Evolutionary conservation across 2,329 filamentous ascomycete species (phyloP).

Genomic region (Colletotrichum navitas): DNA sequence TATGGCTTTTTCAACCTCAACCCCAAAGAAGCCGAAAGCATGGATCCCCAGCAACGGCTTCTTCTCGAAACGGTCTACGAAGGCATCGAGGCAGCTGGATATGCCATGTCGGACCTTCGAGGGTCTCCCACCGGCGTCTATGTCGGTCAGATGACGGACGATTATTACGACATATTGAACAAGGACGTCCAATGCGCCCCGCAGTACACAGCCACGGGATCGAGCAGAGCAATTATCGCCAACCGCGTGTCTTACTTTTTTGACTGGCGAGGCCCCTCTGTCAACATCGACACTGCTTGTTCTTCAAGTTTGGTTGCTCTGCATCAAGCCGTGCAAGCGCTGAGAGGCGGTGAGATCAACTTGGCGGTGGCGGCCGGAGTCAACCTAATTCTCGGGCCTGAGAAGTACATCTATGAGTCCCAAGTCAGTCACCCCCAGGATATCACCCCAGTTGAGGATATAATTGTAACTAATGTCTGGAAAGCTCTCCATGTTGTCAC

Average conservation of each 20-base stretch:
- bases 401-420: neutral
- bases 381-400: neutral
- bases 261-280: slow-evolving; percentile 45
- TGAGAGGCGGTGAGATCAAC: slow-evolving; percentile 41
- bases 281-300: slow-evolving; percentile 58
- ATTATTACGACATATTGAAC: slow-evolving; percentile 44
- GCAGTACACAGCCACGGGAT: slow-evolving; percentile 50
- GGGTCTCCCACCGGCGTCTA: slow-evolving; percentile 3
- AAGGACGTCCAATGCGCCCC: slow-evolving; percentile 46
- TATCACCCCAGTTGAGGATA: too few relatives aligned
- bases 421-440: neutral
- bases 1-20: slow-evolving; percentile 47
- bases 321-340: slow-evolving; percentile 54
- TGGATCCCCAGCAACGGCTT: slow-evolving; percentile 46
- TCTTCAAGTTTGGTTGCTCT: slow-evolving; percentile 58
- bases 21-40: slow-evolving; percentile 44
- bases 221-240: slow-evolving; percentile 50
- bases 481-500: slow-evolving; percentile 23
- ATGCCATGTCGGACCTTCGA: slow-evolving; percentile 7
- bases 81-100: slow-evolving; percentile 44
- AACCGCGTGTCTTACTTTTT: slow-evolving; percentile 52
- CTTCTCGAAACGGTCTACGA: slow-evolving; percentile 53
- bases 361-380: neutral
- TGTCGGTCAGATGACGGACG: slow-evolving; percentile 44
- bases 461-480: neutral